Evolutionary conservation across 345 rosid genomes (phyloP).

Genomic region (Abelmoschus esculentus): DNA sequence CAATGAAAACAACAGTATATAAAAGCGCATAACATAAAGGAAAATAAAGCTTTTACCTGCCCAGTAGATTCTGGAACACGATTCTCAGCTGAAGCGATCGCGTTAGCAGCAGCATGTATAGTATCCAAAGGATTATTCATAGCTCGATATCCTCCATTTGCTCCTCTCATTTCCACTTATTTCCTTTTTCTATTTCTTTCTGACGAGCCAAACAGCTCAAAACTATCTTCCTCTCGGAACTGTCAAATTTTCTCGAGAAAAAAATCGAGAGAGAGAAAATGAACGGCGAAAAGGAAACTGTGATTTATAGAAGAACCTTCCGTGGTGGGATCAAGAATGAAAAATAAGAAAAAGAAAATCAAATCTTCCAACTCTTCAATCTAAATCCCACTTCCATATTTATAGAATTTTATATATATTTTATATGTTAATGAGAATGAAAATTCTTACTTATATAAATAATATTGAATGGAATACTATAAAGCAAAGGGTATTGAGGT

Average conservation of each 20-base stretch:
- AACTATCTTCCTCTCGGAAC: constrained; percentile 8
- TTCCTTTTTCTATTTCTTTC: neutral
- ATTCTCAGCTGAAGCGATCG: constrained; percentile 70
- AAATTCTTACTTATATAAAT: neutral
- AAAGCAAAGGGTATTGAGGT: constrained; percentile 25
- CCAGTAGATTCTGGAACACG: constrained; percentile 51
- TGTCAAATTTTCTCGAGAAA: constrained; percentile 18
- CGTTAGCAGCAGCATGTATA: constrained; percentile 81
- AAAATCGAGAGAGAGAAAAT: neutral
- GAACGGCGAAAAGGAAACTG: neutral
- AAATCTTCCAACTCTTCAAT: neutral
- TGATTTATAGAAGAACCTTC: constrained; percentile 5
- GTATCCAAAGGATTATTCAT: constrained; percentile 47
- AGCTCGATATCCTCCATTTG: constrained; percentile 29
- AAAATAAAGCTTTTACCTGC: constrained; percentile 28
- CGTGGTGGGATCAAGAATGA: neutral
- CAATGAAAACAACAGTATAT: neutral
- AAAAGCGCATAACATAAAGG: constrained; percentile 6
- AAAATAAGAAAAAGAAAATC: neutral
- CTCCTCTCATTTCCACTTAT: constrained; percentile 37
- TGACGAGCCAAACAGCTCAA: constrained; percentile 4
- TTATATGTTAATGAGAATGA: neutral
- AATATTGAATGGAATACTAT: neutral
- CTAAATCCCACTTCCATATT: neutral
- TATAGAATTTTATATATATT: too few relatives aligned